These are phyloP conservation scores for Cordyceps fumosorosea DNA, from an alignment of 2,329 filamentous ascomycete genomes.

Conservation along the genomic window DNA sequence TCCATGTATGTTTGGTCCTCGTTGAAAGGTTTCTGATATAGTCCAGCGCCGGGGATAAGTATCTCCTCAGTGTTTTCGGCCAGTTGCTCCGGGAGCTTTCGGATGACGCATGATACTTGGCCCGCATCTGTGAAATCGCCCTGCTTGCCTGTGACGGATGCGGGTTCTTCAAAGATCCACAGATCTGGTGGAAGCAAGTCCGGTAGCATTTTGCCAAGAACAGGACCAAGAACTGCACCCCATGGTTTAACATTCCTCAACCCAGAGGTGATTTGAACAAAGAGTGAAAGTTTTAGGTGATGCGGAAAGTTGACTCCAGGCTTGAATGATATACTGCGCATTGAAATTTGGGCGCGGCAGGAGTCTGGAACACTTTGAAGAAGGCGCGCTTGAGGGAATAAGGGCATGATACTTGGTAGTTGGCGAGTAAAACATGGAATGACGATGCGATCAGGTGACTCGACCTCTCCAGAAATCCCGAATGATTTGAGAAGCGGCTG, in stretches of 20 bases:
- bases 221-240: background rate
- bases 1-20: background rate
- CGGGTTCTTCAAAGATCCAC: background rate
- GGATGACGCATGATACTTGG: background rate
- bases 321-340: background rate
- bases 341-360: background rate
- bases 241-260: background rate
- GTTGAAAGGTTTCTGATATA: background rate
- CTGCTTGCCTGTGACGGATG: background rate
- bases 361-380: background rate
- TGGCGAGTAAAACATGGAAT: background rate
- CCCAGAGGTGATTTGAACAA: background rate
- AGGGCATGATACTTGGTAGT: background rate
- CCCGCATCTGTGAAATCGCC: background rate
- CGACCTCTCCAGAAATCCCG: background rate
- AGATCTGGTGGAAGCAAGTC: background rate
- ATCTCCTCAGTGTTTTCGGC: background rate
- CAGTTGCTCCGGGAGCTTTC: background rate
- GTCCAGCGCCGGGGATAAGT: background rate
- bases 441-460: background rate
- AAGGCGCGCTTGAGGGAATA: background rate
- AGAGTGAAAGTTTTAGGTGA: background rate
- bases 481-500: background rate
- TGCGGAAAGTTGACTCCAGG: background rate
- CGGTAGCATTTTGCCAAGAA: background rate